Percentiles rank a stretch among this genome's conserved stretches.
Conservation (phyloP, 2,329 filamentous ascomycete species). For the Colletotrichum sp. region DNA sequence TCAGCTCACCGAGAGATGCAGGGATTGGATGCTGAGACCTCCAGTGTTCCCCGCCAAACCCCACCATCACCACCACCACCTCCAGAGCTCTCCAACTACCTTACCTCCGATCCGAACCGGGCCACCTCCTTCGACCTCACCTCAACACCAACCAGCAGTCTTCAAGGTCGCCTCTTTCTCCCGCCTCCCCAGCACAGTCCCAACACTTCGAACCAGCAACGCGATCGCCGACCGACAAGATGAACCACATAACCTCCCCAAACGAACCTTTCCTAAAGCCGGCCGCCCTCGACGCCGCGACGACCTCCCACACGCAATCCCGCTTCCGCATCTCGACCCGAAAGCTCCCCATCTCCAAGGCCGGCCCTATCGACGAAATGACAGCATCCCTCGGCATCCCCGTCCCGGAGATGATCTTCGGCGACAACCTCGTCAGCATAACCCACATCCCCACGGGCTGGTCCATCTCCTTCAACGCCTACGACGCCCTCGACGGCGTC, state of each 20-base stretch:
- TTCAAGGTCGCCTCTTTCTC: background rate
- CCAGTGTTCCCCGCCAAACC: slow-evolving; percentile 16
- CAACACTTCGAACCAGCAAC: background rate
- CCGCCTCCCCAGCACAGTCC: background rate
- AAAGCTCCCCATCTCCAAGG: slow-evolving; percentile 94
- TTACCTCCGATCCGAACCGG: slow-evolving; percentile 13
- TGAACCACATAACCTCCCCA: slow-evolving; percentile 45
- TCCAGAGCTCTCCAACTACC: slow-evolving; percentile 3
- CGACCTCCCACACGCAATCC: slow-evolving; percentile 61
- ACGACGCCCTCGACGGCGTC: slow-evolving; percentile 85
- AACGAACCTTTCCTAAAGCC: slow-evolving; percentile 62
- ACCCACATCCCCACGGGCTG: slow-evolving; percentile 78
- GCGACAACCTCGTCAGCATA: slow-evolving; percentile 85
- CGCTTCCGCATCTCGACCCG: slow-evolving; percentile 80
- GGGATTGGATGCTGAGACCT: background rate
- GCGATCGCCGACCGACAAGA: slow-evolving; percentile 21
- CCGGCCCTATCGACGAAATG: slow-evolving; percentile 87
- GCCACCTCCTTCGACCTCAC: background rate
- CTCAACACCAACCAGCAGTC: background rate
- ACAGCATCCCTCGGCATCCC: slow-evolving; percentile 80
- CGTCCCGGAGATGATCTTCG: slow-evolving; percentile 98
- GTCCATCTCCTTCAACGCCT: slow-evolving; percentile 81
- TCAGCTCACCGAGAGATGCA: slow-evolving; percentile 7
- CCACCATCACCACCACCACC: slow-evolving; percentile 11
- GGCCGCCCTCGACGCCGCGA: slow-evolving; percentile 55